Base-by-base conservation (phyloP, 371 early-diverging fungal genomes). In the Mucor irregularis region DNA sequence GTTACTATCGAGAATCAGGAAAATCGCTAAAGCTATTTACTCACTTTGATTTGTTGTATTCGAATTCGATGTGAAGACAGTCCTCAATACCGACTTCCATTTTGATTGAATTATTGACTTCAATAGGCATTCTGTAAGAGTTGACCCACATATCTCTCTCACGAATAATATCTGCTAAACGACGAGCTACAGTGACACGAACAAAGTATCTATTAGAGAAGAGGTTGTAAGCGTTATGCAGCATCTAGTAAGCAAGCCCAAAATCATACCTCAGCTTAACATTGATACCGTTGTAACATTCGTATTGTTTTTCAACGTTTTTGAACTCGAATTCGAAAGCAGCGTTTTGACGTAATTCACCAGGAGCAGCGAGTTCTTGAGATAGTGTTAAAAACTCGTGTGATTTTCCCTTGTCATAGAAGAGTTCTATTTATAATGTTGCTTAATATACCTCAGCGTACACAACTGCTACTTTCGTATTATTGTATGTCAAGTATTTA, bases 31-130 rank as follows among this genome's bases (percentile, higher is more conserved):
- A 3, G 24, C n/a, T 3, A n/a, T 28, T 1, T 5, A 58, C 81
- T 57, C 73, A 89, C 89, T 91, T 91, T 58, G 90, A 89, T 73
- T 92, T 93, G 83, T 93, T 94, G 77, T 93, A 94, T 74, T 94
- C 94, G 53, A 96, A 94, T 66, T 96, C 95, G 56, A 96, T 93
- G 67, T 96, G 96, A 58, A 96, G 73, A 61, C 92, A 92, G 62
- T 96, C 96, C 65, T 96, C 96, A 61, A 96, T 94, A 31, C 96
- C 96, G 17, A 96, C 95, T 70, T 96, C 96, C 94, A 96, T 95
- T 64, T 93, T 92, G 74, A 96, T 93, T 19, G 89, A 88, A 69
- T 88, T 87, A 76, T 92, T 93, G 46, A 87, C 71, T 44, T 95
- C 93, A 1, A 91, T 84, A 28, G 92, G 91, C 80, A 90, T 85